These are phyloP conservation scores for Mayamaea pseudoterrestris DNA, from an alignment of 108 stramenopile genomes.

Conservation along the genomic window DNA sequence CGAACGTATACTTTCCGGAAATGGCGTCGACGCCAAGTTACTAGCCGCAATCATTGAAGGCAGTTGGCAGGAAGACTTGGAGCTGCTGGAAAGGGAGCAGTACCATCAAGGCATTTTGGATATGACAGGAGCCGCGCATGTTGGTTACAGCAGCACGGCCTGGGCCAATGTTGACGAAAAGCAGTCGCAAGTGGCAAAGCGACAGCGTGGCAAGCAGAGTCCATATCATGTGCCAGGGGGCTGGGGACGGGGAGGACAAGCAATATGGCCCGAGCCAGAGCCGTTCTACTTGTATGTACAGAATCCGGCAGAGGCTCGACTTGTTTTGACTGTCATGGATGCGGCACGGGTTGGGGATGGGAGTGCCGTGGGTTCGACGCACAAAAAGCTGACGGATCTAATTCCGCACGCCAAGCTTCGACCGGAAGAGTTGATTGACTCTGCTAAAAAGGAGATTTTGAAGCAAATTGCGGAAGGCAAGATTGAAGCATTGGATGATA, in stretches of 20 bases:
- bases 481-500: conserved; percentile 26
- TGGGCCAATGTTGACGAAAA: conserved; percentile 64
- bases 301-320: conserved; percentile 40
- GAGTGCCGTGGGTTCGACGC: conserved; percentile 41
- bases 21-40: conserved; percentile 52
- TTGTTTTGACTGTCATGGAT: conserved; percentile 68
- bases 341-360: conserved; percentile 47
- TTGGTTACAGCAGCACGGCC: conserved; percentile 53
- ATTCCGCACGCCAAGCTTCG: conserved; percentile 24
- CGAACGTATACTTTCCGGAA: conserved; percentile 46
- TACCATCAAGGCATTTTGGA: conserved; percentile 66
- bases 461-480: conserved; percentile 17
- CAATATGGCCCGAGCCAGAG: conserved; percentile 48
- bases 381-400: conserved; percentile 31
- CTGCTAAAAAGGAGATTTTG: conserved; percentile 34
- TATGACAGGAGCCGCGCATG: conserved; percentile 65
- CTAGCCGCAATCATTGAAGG: conserved; percentile 59
- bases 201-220: conserved; percentile 25
- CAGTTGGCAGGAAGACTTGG: conserved; percentile 61
- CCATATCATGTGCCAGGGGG: conserved; percentile 61
- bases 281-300: conserved; percentile 67
- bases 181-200: conserved; percentile 29
- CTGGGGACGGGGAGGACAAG: conserved; percentile 54
- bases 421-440: conserved; percentile 21
- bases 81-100: conserved; percentile 49